Percentiles rank a stretch among this genome's conserved stretches.
Conservation (phyloP, 2,329 filamentous ascomycete genomes). For the Madurella mycetomatis region DNA sequence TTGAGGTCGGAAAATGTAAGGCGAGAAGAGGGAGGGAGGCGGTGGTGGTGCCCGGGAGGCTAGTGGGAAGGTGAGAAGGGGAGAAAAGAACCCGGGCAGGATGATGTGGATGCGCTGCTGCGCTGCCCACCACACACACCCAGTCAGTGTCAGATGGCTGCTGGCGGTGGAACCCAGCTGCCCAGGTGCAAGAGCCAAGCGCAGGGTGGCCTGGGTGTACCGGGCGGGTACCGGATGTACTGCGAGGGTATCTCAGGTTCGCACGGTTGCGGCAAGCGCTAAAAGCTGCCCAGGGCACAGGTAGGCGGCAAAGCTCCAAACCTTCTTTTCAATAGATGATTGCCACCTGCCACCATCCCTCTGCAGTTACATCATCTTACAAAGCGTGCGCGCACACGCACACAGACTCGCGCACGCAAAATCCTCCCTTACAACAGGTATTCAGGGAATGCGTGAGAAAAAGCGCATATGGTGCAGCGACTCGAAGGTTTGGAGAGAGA, state of each 20-base stretch:
- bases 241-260: conserved; percentile 11
- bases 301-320: conserved; percentile 5
- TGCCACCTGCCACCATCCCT: too few relatives aligned
- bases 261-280: conserved; percentile 20
- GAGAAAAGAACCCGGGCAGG: conserved; percentile 19
- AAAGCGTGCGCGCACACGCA: too few relatives aligned
- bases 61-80: conserved; percentile 16
- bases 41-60: conserved; percentile 16
- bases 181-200: conserved; percentile 1
- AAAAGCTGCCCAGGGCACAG: conserved; percentile 6
- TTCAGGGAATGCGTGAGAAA: too few relatives aligned
- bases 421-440: too few relatives aligned
- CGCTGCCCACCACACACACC: background rate
- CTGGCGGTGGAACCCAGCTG: conserved; percentile 15
- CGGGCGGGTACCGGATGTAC: conserved; percentile 12
- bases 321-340: background rate
- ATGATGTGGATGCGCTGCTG: conserved; percentile 13
- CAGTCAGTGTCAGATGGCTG: conserved; percentile 18
- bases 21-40: conserved; percentile 12
- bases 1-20: conserved; percentile 7
- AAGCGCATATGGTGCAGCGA: too few relatives aligned
- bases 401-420: too few relatives aligned
- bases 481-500: too few relatives aligned
- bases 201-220: conserved; percentile 4
- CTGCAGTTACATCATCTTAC: too few relatives aligned